phyloP scores from a whole-genome alignment of 2,329 filamentous ascomycete genomes.

The Colletotrichum sp. region DNA sequence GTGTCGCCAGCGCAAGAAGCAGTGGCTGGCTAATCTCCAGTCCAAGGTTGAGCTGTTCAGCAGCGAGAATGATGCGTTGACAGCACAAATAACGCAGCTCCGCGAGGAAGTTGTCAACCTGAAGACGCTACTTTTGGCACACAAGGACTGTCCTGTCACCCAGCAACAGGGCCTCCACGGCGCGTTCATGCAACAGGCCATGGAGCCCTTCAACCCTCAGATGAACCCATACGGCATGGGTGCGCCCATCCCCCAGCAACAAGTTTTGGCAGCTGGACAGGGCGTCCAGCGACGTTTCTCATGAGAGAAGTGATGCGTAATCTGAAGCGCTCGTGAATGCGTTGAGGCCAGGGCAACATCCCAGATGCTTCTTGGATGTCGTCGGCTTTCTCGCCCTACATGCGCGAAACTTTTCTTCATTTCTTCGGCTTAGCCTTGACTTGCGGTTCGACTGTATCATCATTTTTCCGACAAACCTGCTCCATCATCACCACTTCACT shows the following conservation, averaged over 20 bases:
- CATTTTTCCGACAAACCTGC: slow-evolving; percentile 10
- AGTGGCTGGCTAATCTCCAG: slow-evolving; percentile 95
- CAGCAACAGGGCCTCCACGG: slow-evolving; percentile 79
- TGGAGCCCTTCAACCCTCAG: slow-evolving; percentile 59
- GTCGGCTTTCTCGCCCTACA: neutral
- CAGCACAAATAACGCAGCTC: slow-evolving; percentile 80
- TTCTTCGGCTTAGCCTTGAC: neutral
- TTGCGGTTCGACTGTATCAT: slow-evolving; percentile 13
- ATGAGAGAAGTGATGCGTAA: slow-evolving; percentile 37
- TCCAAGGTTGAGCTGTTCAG: slow-evolving; percentile 93
- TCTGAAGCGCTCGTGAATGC: neutral
- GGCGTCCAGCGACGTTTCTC: slow-evolving; percentile 62
- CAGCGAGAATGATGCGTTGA: slow-evolving; percentile 87
- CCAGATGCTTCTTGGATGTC: neutral
- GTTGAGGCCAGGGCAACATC: neutral
- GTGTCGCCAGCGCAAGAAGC: slow-evolving; percentile 97
- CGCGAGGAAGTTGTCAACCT: slow-evolving; percentile 94
- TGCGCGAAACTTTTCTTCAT: neutral
- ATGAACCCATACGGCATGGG: slow-evolving; percentile 67
- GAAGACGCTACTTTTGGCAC: slow-evolving; percentile 89
- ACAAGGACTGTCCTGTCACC: slow-evolving; percentile 95
- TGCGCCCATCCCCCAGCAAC: slow-evolving; percentile 54
- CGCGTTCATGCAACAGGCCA: slow-evolving; percentile 60
- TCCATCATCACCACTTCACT: neutral
- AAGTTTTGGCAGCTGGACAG: slow-evolving; percentile 60